phyloP scores from a whole-genome alignment of 306 rosid genomes.

The Prunus salicina region DNA sequence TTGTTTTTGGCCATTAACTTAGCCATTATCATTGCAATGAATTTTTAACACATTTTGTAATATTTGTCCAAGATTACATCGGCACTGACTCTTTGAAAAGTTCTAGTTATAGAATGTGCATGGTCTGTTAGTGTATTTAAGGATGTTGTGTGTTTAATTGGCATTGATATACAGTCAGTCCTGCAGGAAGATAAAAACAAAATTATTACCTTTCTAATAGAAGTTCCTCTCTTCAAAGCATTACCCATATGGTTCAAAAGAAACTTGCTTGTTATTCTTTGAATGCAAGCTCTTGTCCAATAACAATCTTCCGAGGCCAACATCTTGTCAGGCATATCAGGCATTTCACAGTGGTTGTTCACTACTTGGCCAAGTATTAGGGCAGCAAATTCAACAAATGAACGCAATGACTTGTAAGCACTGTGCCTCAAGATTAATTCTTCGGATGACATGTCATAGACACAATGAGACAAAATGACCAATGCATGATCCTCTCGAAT shows the following conservation, averaged over 20 bases:
- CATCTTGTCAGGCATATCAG: constrained; percentile 1
- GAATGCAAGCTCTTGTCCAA: constrained; percentile 69
- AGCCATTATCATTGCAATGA: no score
- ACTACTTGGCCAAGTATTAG: constrained; percentile 41
- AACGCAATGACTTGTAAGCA: constrained; percentile 59
- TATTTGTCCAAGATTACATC: not conserved
- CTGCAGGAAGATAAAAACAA: not conserved
- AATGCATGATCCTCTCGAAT: constrained; percentile 60
- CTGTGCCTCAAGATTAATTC: constrained; percentile 64
- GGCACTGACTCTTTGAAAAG: not conserved
- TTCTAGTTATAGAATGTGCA: not conserved
- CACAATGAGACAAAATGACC: constrained; percentile 83
- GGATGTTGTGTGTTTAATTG: not conserved
- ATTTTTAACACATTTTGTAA: not conserved
- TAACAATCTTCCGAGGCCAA: constrained; percentile 27
- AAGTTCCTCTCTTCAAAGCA: constrained; percentile 69
- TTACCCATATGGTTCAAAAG: constrained; percentile 68
- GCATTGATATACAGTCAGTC: not conserved
- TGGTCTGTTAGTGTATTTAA: not conserved
- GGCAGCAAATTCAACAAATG: constrained; percentile 76
- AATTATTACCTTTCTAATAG: constrained; percentile 54
- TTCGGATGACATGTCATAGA: constrained; percentile 78
- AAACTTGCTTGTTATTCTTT: constrained; percentile 11
- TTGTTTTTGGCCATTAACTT: no score
- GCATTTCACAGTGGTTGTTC: constrained; percentile 34